A percentile compares a stretch with the other conserved stretches of the same genome.
Evolutionary conservation across 192 early-diverging fungal species (phyloP).

Genomic region (Entophlyctis luteolus): DNA sequence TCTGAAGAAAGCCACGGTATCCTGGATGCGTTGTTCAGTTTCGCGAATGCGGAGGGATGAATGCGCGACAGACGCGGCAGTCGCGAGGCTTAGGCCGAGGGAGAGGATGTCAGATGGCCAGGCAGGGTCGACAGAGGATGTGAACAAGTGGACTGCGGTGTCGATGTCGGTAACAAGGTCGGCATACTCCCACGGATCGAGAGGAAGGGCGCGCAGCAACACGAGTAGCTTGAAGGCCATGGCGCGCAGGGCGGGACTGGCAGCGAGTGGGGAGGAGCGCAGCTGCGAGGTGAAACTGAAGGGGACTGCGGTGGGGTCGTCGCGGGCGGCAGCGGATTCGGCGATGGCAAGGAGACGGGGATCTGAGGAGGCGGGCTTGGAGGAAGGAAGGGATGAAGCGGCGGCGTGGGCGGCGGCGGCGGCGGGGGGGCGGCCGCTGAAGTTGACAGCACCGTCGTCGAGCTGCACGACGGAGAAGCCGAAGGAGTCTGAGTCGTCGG

Average conservation of each 20-base stretch:
- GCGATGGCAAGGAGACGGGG: too few relatives aligned
- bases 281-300: slow-evolving; percentile 14
- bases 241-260: not conserved
- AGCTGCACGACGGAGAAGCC: too few relatives aligned
- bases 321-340: too few relatives aligned
- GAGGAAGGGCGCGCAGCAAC: not conserved
- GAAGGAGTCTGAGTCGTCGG: too few relatives aligned
- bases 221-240: not conserved
- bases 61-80: not conserved
- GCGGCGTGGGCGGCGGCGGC: too few relatives aligned
- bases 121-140: not conserved
- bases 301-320: too few relatives aligned
- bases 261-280: slow-evolving; percentile 3
- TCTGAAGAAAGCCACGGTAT: slow-evolving; percentile 8
- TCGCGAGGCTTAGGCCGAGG: slow-evolving; percentile 2
- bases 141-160: slow-evolving; percentile 9
- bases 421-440: too few relatives aligned
- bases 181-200: slow-evolving; percentile 23
- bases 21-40: slow-evolving; percentile 2
- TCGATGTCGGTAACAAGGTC: slow-evolving; percentile 23
- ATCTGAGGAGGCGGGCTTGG: too few relatives aligned
- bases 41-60: not conserved
- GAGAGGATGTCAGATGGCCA: slow-evolving; percentile 12
- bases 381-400: too few relatives aligned
- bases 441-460: too few relatives aligned